These are phyloP conservation scores for Sarcodon sp. DNA, from an alignment of 768 basidiomycete genomes.

Conservation along the genomic window DNA sequence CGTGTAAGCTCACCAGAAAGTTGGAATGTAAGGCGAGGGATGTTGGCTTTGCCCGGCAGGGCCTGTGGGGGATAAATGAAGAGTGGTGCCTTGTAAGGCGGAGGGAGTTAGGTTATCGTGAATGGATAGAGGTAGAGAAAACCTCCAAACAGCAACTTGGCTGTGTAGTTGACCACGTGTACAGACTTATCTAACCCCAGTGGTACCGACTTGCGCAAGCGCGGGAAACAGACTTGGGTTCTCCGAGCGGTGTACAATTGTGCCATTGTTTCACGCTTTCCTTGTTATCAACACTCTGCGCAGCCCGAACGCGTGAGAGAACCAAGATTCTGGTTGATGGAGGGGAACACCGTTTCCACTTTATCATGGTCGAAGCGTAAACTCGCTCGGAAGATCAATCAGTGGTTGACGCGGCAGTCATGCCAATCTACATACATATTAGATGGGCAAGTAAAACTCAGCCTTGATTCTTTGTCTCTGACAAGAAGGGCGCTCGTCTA, in stretches of 20 bases:
- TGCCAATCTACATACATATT: constrained; percentile 95
- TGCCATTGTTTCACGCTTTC: too few relatives aligned
- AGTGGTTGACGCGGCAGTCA: constrained; percentile 15
- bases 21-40: constrained; percentile 25
- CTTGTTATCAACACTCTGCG: too few relatives aligned
- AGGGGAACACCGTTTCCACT: too few relatives aligned
- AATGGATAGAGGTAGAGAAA: not conserved
- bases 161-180: not conserved
- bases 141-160: not conserved
- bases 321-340: too few relatives aligned
- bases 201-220: too few relatives aligned
- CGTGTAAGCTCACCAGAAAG: constrained; percentile 25
- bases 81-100: constrained; percentile 42
- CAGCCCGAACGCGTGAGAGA: too few relatives aligned
- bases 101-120: constrained; percentile 31
- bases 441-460: constrained; percentile 48
- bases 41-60: constrained; percentile 82
- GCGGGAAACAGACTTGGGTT: too few relatives aligned
- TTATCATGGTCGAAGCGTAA: too few relatives aligned
- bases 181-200: not conserved
- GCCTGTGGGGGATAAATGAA: constrained; percentile 62
- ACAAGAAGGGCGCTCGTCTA: not conserved
- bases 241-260: too few relatives aligned
- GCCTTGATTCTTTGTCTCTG: not conserved
- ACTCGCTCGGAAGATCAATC: too few relatives aligned